A percentile compares a stretch with the other conserved stretches of the same genome.
Evolutionary conservation across 441 rosid species (phyloP).

Genomic region (Croton setiger): DNA sequence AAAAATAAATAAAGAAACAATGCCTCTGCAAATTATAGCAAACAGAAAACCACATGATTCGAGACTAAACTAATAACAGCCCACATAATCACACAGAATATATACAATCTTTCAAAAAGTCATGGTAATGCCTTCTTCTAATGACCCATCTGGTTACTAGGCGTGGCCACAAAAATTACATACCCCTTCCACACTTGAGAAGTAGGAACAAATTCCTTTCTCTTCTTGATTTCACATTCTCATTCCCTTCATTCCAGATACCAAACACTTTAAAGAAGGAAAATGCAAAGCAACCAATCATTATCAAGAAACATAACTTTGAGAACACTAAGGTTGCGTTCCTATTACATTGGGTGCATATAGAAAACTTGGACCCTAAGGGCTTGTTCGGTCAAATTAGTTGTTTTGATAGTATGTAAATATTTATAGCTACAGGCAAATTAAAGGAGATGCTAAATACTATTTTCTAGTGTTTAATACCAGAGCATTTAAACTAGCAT

Average conservation of each 20-base stretch:
- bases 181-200: too few species aligned
- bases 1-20: neutral
- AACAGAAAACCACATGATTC: neutral
- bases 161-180: neutral
- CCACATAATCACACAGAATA: neutral
- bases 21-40: neutral
- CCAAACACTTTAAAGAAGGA: neutral
- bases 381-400: too few species aligned
- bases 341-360: neutral
- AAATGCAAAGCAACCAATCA: neutral
- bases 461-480: too few species aligned
- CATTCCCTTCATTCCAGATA: neutral
- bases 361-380: neutral
- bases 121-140: neutral
- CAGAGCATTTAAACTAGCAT: too few species aligned
- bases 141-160: neutral
- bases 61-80: neutral
- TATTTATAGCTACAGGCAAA: too few species aligned
- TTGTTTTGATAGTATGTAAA: too few species aligned
- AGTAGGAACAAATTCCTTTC: neutral
- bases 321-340: neutral
- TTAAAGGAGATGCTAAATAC: too few species aligned
- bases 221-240: neutral
- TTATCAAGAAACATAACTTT: neutral
- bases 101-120: neutral